Evolutionary conservation across 305 asterid genomes (phyloP).

Genomic region (Solanum aculeatissimum): DNA sequence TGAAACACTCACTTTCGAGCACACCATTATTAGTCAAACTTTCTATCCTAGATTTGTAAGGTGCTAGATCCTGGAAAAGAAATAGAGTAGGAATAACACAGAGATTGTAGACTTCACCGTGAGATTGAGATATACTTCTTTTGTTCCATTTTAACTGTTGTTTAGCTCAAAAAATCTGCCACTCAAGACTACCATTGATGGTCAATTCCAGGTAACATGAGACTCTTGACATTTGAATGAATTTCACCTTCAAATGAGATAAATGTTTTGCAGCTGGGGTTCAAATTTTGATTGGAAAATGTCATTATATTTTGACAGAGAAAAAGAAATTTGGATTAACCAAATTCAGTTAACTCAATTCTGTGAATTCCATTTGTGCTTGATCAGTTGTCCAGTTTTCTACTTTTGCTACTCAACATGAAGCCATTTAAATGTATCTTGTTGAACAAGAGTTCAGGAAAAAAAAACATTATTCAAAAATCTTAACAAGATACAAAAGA

Average conservation of each 20-base stretch:
- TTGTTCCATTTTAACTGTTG: not conserved
- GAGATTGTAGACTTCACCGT: not conserved
- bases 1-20: not conserved
- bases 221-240: not conserved
- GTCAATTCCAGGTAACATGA: not conserved
- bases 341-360: no score
- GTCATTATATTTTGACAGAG: not conserved
- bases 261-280: not conserved
- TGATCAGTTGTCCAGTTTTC: not conserved
- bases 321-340: not conserved
- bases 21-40: not conserved
- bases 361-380: no score
- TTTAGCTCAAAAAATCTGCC: not conserved
- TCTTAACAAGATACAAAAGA: slow-evolving; percentile 38
- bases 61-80: not conserved
- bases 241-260: not conserved
- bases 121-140: not conserved
- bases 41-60: not conserved
- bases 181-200: no score
- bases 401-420: not conserved
- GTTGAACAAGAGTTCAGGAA: not conserved
- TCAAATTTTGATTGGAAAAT: not conserved
- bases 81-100: not conserved
- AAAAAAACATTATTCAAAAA: not conserved
- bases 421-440: not conserved